Percentiles rank a stretch among this genome's conserved stretches.
Evolutionary conservation across 164 flowering plant species (phyloP).

Genomic region (Dillenia turbinata): DNA sequence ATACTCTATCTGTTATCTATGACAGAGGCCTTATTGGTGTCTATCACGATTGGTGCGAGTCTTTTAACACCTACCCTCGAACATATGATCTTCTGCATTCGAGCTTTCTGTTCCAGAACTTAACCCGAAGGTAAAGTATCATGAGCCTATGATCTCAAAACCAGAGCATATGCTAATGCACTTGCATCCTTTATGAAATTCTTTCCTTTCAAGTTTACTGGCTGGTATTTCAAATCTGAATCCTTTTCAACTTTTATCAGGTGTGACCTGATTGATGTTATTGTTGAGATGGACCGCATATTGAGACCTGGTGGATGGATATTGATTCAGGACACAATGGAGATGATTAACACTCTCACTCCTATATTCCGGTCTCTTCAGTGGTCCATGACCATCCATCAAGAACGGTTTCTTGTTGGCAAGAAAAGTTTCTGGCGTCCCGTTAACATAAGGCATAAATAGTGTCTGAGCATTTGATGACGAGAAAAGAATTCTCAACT

Average conservation of each 20-base stretch:
- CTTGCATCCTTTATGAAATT: background rate
- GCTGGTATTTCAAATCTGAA: background rate
- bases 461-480: no score
- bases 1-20: constrained; percentile 63
- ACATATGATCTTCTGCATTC: constrained; percentile 88
- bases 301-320: constrained; percentile 80
- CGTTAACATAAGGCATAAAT: no score
- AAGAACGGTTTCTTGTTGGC: constrained; percentile 62
- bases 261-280: constrained; percentile 60
- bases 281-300: constrained; percentile 78
- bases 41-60: constrained; percentile 93
- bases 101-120: constrained; percentile 55
- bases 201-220: background rate
- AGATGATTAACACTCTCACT: constrained; percentile 44
- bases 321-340: constrained; percentile 55
- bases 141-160: background rate
- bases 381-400: constrained; percentile 51
- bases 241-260: constrained; percentile 25
- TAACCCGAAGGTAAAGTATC: constrained; percentile 47
- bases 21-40: constrained; percentile 85
- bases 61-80: constrained; percentile 83
- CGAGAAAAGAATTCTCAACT: no score
- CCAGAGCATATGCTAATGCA: background rate
- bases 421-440: constrained; percentile 84
- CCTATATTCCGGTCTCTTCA: constrained; percentile 66